Conservation (phyloP, 1,284 basidiomycete species). For the Ustilago tritici region DNA sequence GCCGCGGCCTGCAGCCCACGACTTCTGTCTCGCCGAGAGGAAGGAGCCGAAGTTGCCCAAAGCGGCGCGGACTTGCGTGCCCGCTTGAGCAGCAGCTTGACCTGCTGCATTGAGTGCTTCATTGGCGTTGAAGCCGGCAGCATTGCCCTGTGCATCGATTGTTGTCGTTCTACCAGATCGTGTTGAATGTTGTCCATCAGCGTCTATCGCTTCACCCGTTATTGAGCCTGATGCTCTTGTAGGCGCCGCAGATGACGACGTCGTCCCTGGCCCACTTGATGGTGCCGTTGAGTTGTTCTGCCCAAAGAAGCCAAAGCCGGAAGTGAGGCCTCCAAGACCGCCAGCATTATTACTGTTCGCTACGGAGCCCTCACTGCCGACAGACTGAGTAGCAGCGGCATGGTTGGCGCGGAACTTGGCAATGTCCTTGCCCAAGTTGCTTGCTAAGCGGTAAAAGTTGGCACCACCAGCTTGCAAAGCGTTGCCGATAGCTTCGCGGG, state of each 20-base stretch:
- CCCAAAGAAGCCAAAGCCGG: conserved; percentile 38
- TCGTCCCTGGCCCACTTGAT: neutral
- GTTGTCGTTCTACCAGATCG: conserved; percentile 33
- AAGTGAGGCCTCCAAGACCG: conserved; percentile 21
- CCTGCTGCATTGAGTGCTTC: conserved; percentile 46
- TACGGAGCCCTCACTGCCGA: conserved; percentile 6
- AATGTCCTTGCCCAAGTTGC: conserved; percentile 60
- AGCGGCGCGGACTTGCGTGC: conserved; percentile 62
- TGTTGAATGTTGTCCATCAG: conserved; percentile 37
- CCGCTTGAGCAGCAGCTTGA: conserved; percentile 58
- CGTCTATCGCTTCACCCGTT: conserved; percentile 54
- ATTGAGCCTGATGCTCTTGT: conserved; percentile 38
- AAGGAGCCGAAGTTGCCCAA: conserved; percentile 64
- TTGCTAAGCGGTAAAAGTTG: conserved; percentile 60
- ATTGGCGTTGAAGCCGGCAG: conserved; percentile 36
- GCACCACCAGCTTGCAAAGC: conserved; percentile 61
- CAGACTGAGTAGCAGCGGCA: conserved; percentile 26
- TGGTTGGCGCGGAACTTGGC: conserved; percentile 50
- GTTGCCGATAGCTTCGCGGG: conserved; percentile 62
- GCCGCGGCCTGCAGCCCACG: conserved; percentile 41
- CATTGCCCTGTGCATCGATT: conserved; percentile 5
- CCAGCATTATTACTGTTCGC: conserved; percentile 12
- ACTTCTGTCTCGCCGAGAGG: conserved; percentile 54
- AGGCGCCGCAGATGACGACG: neutral
- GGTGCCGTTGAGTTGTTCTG: conserved; percentile 13